Base-by-base conservation (phyloP, 1,139 yeast genomes). In the Meyerozyma guilliermondii region DNA sequence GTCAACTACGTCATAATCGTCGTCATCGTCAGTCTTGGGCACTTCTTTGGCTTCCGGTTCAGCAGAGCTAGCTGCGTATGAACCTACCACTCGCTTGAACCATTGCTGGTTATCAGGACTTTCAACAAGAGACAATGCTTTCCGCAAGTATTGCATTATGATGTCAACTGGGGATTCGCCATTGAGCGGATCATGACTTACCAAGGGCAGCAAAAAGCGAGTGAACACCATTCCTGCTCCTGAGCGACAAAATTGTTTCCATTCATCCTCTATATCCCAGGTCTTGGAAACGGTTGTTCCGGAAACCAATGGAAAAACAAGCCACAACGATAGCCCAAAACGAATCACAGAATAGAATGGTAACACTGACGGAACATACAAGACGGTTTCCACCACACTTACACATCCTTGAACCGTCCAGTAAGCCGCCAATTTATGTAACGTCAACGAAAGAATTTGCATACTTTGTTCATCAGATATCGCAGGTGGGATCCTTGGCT, bases 401-500 rank as follows among this genome's bases (percentile, higher is more conserved):
- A 68, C 53, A 7, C 67, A 47, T 1, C 76, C 67, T 39, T 65
- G 59, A 1, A 78, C 72, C 14, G 78, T 61, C 87, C 87, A 81
- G 53, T 79, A 81, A 16, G 76, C 65, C 28, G 77, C 58, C 80
- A 84, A 78, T 53, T 80, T 78, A 43, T 78, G 78, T 35, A 77
- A 57, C 11, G 69, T 58, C 18, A 74, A 54, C 43, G 71, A 56
- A 47, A 72, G 71, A 31, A 45, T 41, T 35, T 54, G 59, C 38
- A 56, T 42, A 11, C 45, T 49, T 24, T 50, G 51, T 28, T 55
- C 59, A 28, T 50, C 50, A 22, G 38, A 46, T 13, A 23, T 30
- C 3, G 16, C 26, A 3, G 22, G 22, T 9, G 37, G 16, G 39
- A 9, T 10, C 23, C 10, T 33, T 18, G 31, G 13, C 51, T 73